These are phyloP conservation scores for Barbatosphaeria neglecta DNA, from an alignment of 495 filamentous ascomycete genomes.

Conservation along the genomic window DNA sequence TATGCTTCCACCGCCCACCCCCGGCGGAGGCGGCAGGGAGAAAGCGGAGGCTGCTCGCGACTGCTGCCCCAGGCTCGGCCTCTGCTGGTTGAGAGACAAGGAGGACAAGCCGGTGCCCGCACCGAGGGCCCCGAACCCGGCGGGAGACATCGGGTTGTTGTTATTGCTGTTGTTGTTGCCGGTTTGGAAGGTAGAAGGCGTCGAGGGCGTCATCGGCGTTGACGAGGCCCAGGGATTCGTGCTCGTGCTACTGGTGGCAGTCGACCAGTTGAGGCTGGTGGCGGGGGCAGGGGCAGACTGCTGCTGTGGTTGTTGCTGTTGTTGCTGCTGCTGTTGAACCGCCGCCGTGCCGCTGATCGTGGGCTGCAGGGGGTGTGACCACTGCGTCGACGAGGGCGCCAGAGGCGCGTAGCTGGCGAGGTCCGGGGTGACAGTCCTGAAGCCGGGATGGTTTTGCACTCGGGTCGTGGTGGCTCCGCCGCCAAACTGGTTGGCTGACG, in stretches of 20 bases:
- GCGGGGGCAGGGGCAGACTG: slow-evolving; percentile 1
- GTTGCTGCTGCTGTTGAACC: too few species aligned
- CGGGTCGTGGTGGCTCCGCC: slow-evolving; percentile 25
- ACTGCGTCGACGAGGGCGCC: slow-evolving; percentile 40
- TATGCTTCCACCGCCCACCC: not conserved
- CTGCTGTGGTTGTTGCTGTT: too few species aligned
- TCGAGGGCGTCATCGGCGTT: slow-evolving; percentile 9
- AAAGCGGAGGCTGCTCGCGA: slow-evolving; percentile 26
- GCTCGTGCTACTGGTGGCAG: slow-evolving; percentile 8
- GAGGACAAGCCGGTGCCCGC: slow-evolving; percentile 4
- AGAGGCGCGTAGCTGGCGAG: slow-evolving; percentile 34
- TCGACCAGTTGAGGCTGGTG: slow-evolving; percentile 21
- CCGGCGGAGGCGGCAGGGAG: slow-evolving; percentile 36
- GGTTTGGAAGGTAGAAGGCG: not conserved
- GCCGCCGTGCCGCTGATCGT: not conserved
- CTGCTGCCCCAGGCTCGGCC: slow-evolving; percentile 10
- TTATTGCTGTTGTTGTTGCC: slow-evolving; percentile 3
- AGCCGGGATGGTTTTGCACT: slow-evolving; percentile 28
- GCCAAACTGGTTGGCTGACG: slow-evolving; percentile 16
- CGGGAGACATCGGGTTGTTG: slow-evolving; percentile 2
- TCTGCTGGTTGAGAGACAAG: slow-evolving; percentile 26
- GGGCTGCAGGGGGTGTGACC: slow-evolving; percentile 40
- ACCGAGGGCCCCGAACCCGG: slow-evolving; percentile 8
- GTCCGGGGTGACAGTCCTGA: slow-evolving; percentile 47
- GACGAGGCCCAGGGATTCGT: slow-evolving; percentile 26